Percentiles rank a stretch among this genome's conserved stretches.
Conservation (phyloP, 2,329 filamentous ascomycete species). For the Biscogniauxia marginata region DNA sequence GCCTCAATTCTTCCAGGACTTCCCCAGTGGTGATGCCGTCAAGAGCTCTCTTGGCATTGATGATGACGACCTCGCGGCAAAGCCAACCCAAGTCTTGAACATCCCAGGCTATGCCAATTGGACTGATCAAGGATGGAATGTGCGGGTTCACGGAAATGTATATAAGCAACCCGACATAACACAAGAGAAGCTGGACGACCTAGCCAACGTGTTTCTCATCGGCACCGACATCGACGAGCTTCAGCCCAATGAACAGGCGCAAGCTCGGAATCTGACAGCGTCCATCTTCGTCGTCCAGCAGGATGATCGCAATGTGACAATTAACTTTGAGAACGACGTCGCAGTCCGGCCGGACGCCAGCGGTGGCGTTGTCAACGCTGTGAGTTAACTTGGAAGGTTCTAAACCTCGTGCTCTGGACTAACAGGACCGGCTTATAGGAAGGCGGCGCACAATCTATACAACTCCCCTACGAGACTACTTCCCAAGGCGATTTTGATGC, state of each 20-base stretch:
- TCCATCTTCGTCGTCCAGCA: constrained; percentile 77
- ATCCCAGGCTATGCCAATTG: constrained; percentile 73
- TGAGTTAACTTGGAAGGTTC: constrained; percentile 3
- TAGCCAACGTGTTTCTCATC: constrained; percentile 70
- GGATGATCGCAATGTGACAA: constrained; percentile 58
- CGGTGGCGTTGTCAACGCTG: constrained; percentile 49
- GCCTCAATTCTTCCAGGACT: constrained; percentile 65
- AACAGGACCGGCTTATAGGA: constrained; percentile 27
- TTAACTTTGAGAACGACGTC: constrained; percentile 53
- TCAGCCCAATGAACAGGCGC: constrained; percentile 55
- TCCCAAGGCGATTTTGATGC: constrained; percentile 69
- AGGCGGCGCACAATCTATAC: constrained; percentile 62
- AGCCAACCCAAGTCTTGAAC: constrained; percentile 70
- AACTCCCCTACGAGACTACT: constrained; percentile 65
- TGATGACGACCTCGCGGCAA: constrained; percentile 56
- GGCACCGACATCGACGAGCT: constrained; percentile 61
- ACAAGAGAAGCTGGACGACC: constrained; percentile 61
- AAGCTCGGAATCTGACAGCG: constrained; percentile 71
- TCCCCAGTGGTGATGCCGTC: constrained; percentile 62
- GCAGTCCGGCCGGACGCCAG: constrained; percentile 50
- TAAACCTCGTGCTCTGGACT: neutral
- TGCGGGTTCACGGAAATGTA: constrained; percentile 76
- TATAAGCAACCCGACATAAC: constrained; percentile 74
- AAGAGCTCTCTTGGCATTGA: constrained; percentile 60
- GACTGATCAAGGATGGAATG: constrained; percentile 74